Evolutionary conservation across 768 basidiomycete species (phyloP), one percentile per base, ranked within the genome.

Genomic region (Termitomyces sp.): DNA sequence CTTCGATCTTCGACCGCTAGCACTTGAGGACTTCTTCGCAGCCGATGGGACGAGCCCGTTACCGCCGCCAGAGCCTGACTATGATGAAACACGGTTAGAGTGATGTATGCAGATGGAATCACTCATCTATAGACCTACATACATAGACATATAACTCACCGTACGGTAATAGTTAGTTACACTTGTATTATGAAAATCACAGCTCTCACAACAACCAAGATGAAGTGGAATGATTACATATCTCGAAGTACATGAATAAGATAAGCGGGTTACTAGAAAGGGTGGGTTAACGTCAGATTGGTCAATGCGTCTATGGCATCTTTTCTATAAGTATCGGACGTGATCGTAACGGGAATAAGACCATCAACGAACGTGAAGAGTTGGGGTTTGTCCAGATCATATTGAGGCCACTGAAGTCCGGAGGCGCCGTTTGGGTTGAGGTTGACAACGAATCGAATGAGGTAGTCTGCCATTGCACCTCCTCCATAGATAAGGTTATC

Each of bases 1-100:
- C 59, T 91, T 94, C 71, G 76, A 85, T 61, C 78, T 94, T 57
- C 87, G 94, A 53, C 87, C 91, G 8, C 74, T 96, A 50, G 78
- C 77, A 2, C 58, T 93, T 36, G 76, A 78, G 12, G 94, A 96
- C 71, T 96, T 96, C 73, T 77, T 78, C 57, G 70, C 69, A 1
- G 63, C 67, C n/a, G 79, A 81, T 56, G 79, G 74, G 11, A 73
- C 76, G 61, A 76, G 71, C 55, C 70, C 72, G 29, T 59, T 79
- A 34, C 78, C 78, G 10, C 70, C 74, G 32, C 59, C 60, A 12
- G 64, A 71, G 17, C 55, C 64, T 56, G 66, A 60, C 5, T 59
- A 66, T 55, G 66, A 60, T 15, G 60, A 60, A 45, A 55, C 51
- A 5, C 60, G 63, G 42, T 60, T 56, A 43, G 73, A 70, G 36